phyloP scores from a whole-genome alignment of 2,329 filamentous ascomycete genomes.

The Fusarium abutilonis region DNA sequence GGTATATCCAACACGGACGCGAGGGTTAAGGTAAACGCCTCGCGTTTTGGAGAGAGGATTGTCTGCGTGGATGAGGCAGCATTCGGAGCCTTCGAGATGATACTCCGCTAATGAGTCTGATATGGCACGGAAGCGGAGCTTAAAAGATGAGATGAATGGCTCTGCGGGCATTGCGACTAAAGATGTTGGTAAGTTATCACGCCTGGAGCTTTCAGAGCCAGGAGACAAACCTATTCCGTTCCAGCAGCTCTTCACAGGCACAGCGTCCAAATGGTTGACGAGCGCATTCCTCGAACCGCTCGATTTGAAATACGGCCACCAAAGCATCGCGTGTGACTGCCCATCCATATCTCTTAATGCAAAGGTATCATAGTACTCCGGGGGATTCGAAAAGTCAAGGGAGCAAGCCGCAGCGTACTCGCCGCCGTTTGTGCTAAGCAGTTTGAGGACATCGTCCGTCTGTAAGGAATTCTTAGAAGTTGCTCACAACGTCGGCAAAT shows the following conservation, averaged over 20 bases:
- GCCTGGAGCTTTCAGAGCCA: constrained; percentile 1
- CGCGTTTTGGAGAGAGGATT: constrained; percentile 64
- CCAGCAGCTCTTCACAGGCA: constrained; percentile 58
- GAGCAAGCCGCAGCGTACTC: constrained; percentile 71
- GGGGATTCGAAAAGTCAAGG: constrained; percentile 65
- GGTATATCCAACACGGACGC: constrained; percentile 74
- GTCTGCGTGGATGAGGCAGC: constrained; percentile 79
- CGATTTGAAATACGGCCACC: constrained; percentile 69
- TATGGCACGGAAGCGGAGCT: constrained; percentile 70
- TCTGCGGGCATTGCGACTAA: constrained; percentile 61
- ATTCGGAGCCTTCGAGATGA: constrained; percentile 81
- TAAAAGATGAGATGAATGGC: constrained; percentile 61
- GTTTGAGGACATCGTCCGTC: constrained; percentile 64
- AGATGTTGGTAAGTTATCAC: constrained; percentile 5
- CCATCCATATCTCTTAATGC: constrained; percentile 66
- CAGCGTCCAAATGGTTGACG: constrained; percentile 57
- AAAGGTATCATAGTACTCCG: constrained; percentile 70
- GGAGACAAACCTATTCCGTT: constrained; percentile 53
- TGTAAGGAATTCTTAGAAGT: constrained; percentile 42
- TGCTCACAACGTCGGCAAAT: not conserved
- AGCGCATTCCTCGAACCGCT: constrained; percentile 63
- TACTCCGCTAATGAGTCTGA: constrained; percentile 67
- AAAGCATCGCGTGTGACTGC: constrained; percentile 60
- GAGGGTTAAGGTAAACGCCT: constrained; percentile 75
- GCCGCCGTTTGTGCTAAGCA: constrained; percentile 67